These are phyloP conservation scores for Trichaptum fuscoviolaceum DNA, from an alignment of 768 basidiomycete genomes.

Conservation along the genomic window DNA sequence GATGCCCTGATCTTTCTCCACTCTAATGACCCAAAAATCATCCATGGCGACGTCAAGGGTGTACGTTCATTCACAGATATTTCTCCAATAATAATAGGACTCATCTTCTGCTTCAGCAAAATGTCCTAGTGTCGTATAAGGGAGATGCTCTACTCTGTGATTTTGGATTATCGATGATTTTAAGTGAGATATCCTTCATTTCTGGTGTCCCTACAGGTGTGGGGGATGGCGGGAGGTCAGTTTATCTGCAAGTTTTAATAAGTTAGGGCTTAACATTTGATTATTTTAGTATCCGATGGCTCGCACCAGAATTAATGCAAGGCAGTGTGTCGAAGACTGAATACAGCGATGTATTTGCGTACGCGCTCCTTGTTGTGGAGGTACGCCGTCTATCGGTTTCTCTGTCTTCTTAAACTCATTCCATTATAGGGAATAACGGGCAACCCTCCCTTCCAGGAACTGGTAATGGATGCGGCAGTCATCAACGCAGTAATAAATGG, in stretches of 20 bases:
- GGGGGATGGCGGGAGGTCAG: neutral
- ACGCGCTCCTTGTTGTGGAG: neutral
- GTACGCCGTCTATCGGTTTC: neutral
- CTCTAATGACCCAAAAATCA: neutral
- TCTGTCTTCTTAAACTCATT: neutral
- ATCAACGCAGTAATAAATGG: conserved; percentile 2
- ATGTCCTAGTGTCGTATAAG: conserved; percentile 4
- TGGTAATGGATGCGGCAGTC: neutral
- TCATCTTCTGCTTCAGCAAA: neutral
- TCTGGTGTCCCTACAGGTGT: neutral
- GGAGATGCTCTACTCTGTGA: conserved; percentile 6
- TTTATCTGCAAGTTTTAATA: neutral
- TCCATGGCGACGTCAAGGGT: conserved; percentile 2
- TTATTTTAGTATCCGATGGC: neutral
- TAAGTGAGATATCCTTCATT: conserved; percentile 2
- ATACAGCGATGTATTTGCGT: neutral
- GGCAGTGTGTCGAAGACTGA: neutral
- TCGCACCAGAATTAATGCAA: conserved; percentile 1
- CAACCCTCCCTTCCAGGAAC: neutral
- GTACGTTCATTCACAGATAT: neutral
- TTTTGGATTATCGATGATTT: conserved; percentile 6
- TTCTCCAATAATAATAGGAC: neutral
- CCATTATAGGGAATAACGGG: neutral
- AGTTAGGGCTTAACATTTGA: neutral
- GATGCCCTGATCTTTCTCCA: neutral